These are phyloP conservation scores for Coccomyxa sp. DNA, from an alignment of 139 green algal species.

Conservation along the genomic window DNA sequence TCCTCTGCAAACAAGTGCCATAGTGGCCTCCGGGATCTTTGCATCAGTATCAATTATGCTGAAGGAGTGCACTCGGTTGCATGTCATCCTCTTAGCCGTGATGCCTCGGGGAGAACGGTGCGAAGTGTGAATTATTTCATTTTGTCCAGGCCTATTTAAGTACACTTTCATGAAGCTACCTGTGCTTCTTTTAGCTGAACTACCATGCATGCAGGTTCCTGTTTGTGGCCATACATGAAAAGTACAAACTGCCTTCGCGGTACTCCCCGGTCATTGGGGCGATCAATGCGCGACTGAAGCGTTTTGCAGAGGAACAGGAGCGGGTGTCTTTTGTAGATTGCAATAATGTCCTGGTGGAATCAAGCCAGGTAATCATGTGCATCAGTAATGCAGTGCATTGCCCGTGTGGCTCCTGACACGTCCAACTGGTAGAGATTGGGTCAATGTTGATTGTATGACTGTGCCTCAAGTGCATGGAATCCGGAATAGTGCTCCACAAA, in stretches of 20 bases:
- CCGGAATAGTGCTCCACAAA: background rate
- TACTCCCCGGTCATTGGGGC: background rate
- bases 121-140: background rate
- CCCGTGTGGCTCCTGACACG: background rate
- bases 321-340: slow-evolving; percentile 8
- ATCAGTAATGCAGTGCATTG: background rate
- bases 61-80: background rate
- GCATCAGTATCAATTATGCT: background rate
- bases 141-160: background rate
- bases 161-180: background rate
- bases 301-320: background rate
- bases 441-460: background rate
- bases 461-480: background rate
- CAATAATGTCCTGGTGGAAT: background rate
- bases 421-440: background rate
- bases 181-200: background rate
- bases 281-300: slow-evolving; percentile 1
- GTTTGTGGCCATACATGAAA: background rate
- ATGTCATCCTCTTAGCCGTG: slow-evolving; percentile 5
- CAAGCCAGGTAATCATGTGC: no score
- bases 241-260: background rate
- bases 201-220: background rate
- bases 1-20: background rate
- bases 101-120: slow-evolving; percentile 1
- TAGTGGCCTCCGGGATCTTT: background rate